Conservation (phyloP, 2,329 filamentous ascomycete genomes). For the Ophiosphaerella korrae region DNA sequence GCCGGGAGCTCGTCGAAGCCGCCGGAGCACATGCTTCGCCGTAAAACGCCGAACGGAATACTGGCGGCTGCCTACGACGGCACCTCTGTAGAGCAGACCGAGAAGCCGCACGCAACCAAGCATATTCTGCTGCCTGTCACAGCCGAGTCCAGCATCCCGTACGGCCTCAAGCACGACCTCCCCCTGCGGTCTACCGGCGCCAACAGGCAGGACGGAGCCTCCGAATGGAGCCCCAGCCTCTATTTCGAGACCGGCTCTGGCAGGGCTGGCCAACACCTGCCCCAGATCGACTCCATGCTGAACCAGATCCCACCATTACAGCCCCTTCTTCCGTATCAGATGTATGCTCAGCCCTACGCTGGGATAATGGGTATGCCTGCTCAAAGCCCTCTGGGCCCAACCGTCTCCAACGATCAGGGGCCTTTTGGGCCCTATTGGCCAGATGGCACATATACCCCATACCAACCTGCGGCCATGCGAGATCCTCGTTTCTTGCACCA, state of each 20-base stretch:
- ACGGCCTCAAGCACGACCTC: slow-evolving; percentile 43
- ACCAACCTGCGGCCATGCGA: slow-evolving; percentile 47
- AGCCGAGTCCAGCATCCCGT: slow-evolving; percentile 46
- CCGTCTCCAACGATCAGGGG: slow-evolving; percentile 48
- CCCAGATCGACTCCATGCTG: slow-evolving; percentile 65
- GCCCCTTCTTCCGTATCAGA: slow-evolving; percentile 57
- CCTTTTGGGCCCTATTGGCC: slow-evolving; percentile 51
- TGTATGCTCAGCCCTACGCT: slow-evolving; percentile 41
- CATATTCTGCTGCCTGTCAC: slow-evolving; percentile 76
- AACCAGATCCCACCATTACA: slow-evolving; percentile 65
- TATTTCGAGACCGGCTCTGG: slow-evolving; percentile 46
- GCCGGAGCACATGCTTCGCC: slow-evolving; percentile 77
- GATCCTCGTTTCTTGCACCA: slow-evolving; percentile 45
- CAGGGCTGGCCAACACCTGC: slow-evolving; percentile 49
- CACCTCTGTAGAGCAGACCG: slow-evolving; percentile 72
- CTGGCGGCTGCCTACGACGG: slow-evolving; percentile 91
- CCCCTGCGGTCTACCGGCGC: slow-evolving; percentile 40
- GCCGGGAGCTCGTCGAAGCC: slow-evolving; percentile 35
- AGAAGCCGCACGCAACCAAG: slow-evolving; percentile 78
- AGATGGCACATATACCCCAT: slow-evolving; percentile 48
- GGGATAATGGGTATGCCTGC: slow-evolving; percentile 40
- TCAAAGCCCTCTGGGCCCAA: slow-evolving; percentile 45
- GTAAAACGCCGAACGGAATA: slow-evolving; percentile 94
- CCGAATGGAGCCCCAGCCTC: slow-evolving; percentile 43
- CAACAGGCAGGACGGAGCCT: slow-evolving; percentile 24